phyloP scores from a whole-genome alignment of 176 grass and related monocot genomes.

The Poa pratensis region DNA sequence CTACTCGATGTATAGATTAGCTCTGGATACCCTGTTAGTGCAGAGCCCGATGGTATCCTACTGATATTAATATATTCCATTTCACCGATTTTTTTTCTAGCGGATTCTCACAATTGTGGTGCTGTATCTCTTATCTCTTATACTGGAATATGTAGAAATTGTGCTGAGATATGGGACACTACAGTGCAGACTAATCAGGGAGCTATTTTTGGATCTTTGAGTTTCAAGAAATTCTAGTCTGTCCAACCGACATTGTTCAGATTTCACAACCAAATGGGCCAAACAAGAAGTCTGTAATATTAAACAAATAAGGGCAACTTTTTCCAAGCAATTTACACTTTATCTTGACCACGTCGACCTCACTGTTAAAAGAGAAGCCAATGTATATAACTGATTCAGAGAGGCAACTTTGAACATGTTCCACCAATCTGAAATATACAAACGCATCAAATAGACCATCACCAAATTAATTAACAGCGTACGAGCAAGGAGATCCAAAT shows the following conservation, averaged over 20 bases:
- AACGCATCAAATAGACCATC: slow-evolving; percentile 32
- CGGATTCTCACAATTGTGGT: no score
- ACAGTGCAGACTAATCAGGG: no score
- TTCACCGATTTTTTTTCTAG: no score
- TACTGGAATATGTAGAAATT: no score
- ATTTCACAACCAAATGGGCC: neutral
- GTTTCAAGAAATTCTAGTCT: neutral
- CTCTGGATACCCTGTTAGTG: no score
- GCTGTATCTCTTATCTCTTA: no score
- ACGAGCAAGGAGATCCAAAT: slow-evolving; percentile 21
- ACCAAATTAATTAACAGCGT: slow-evolving; percentile 32
- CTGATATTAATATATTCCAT: no score
- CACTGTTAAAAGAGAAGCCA: neutral
- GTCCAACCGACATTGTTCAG: neutral
- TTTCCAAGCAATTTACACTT: neutral
- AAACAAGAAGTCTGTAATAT: neutral
- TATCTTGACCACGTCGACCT: neutral
- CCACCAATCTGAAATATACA: slow-evolving; percentile 40
- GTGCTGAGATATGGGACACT: no score
- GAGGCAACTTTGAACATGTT: slow-evolving; percentile 28
- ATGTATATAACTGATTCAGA: slow-evolving; percentile 23
- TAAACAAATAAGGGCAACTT: neutral
- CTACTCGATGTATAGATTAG: no score
- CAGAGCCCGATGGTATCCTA: no score
- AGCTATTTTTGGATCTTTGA: neutral